Evolutionary conservation across 176 grass and related monocot genomes (phyloP).

Genomic region (Echinochloa phyllopogon): DNA sequence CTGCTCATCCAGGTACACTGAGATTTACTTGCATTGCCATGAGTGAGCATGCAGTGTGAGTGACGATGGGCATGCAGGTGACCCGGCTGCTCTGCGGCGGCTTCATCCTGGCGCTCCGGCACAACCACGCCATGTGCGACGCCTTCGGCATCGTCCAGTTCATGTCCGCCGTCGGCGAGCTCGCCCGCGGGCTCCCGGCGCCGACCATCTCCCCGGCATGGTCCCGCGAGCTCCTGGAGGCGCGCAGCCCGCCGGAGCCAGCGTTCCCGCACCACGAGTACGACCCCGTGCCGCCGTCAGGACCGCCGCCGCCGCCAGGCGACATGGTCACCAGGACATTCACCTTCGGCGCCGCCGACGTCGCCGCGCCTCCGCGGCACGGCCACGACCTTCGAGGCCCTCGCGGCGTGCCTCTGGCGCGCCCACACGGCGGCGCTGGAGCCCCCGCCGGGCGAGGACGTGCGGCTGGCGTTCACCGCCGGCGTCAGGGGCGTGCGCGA

Average conservation of each 20-base stretch:
- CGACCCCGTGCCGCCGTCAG: background rate
- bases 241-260: conserved; percentile 23
- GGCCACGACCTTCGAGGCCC: conserved; percentile 30
- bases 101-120: conserved; percentile 39
- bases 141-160: conserved; percentile 37
- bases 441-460: background rate
- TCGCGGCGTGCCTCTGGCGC: conserved; percentile 31
- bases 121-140: conserved; percentile 52
- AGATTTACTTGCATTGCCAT: background rate
- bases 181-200: background rate
- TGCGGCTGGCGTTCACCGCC: conserved; percentile 20
- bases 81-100: conserved; percentile 56
- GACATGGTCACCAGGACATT: conserved; percentile 2
- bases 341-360: conserved; percentile 16
- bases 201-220: conserved; percentile 34
- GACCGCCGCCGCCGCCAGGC: background rate
- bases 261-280: conserved; percentile 45
- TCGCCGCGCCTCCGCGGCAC: background rate
- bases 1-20: conserved; percentile 40
- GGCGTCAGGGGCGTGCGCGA: conserved; percentile 23
- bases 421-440: conserved; percentile 37
- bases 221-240: conserved; percentile 44
- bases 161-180: conserved; percentile 34
- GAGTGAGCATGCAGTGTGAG: background rate
- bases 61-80: conserved; percentile 23